Evolutionary conservation across 176 grass and related monocot species (phyloP), one percentile per base, ranked within the genome.

Genomic region (Triticum turgidum): DNA sequence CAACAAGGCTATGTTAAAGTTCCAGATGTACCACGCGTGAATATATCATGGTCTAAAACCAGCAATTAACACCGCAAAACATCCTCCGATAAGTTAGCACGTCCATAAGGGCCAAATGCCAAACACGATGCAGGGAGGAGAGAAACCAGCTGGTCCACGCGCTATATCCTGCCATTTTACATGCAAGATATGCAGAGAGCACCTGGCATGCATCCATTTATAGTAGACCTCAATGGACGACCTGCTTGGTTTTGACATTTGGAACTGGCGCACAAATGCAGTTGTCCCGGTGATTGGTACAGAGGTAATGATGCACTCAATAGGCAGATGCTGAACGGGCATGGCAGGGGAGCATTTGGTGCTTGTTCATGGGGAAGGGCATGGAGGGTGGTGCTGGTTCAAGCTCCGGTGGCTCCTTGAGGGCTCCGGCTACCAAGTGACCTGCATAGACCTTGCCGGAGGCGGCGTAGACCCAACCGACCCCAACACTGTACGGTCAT

Each of bases 311-410:
- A 77, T 65, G 39, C n/a, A 51, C 25, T 49, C 71, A n/a, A 35
- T 11, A 33, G 58, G 11, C 37, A 76, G 70, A 76, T 44, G 17
- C 59, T 30, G 24, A 24, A 47, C n/a, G 70, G 47, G 17, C 47
- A 77, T 77, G 74, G 74, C 47, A 77, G 30, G 29, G 49, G 74
- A 77, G 47, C 74, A 56, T 27, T 77, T 77, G 45, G 84, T 94
- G 15, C 85, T 94, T 66, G 92, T 94, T 80, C 92, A 94, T 59
- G 92, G 92, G 5, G 92, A 65, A 56, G 92, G 92, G 3, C 92
- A 94, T 74, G 90, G 92, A 22, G 90, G 35, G n/a, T 94, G 92
- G 92, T 94, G 87, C 56, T 94, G 92, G 92, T 92, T 88, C 85
- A 94, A 92, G 87, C 78, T 94, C 9, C 87, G 82, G 7, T 79